Percentiles rank a stretch among this genome's conserved stretches.
Conservation (phyloP, 2,329 filamentous ascomycete species). For the Cryphonectria naterciae region DNA sequence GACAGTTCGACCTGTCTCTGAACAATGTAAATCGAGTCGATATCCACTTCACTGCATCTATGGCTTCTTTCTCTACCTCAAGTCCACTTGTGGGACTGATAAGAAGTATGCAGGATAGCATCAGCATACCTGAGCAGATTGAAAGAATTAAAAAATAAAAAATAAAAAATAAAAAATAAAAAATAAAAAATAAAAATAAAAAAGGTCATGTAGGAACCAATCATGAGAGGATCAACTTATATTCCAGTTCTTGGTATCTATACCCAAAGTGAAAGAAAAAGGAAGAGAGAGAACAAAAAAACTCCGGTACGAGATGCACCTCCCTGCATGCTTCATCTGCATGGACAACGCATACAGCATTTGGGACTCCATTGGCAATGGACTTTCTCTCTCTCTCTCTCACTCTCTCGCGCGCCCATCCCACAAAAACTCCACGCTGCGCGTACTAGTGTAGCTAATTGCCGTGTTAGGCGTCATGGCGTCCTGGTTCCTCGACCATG, state of each 20-base stretch:
- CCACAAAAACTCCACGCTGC: not conserved
- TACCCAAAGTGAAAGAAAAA: not conserved
- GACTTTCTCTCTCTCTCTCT: not conserved
- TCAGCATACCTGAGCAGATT: not conserved
- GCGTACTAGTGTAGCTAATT: conserved; percentile 2
- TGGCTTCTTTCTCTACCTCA: not conserved
- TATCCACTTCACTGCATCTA: not conserved
- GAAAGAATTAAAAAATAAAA: too few relatives aligned
- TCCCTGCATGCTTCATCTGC: not conserved
- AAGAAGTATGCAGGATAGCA: not conserved
- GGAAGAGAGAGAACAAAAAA: not conserved
- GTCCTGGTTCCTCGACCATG: not conserved
- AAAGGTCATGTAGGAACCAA: not conserved
- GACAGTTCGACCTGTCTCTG: not conserved
- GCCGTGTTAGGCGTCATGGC: conserved; percentile 8
- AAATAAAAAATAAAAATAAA: not conserved
- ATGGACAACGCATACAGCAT: conserved; percentile 3
- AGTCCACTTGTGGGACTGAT: not conserved
- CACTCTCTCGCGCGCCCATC: not conserved
- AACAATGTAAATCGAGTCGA: not conserved
- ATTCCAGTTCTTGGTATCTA: not conserved
- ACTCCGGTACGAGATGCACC: not conserved
- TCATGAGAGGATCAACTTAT: not conserved
- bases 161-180: not conserved
- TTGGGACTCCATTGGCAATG: not conserved